phyloP scores from a whole-genome alignment of 257 asterid genomes.

The Solanum acaule region DNA sequence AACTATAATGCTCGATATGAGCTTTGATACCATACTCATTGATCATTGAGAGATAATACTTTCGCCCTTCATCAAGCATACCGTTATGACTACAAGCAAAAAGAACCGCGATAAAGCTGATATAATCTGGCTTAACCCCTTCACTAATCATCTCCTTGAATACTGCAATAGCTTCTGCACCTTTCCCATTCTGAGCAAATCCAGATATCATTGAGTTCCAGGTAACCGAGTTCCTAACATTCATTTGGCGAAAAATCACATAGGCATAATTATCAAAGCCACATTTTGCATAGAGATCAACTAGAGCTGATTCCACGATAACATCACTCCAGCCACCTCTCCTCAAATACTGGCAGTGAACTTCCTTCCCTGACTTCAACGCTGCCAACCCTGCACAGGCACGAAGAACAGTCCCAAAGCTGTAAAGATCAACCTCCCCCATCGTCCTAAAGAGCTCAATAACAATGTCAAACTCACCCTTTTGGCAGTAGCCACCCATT shows the following conservation, averaged over 20 bases:
- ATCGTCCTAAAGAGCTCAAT: conserved; percentile 42
- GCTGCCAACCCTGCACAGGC: conserved; percentile 86
- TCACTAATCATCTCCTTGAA: conserved; percentile 51
- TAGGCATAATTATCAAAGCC: conserved; percentile 61
- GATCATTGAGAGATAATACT: conserved; percentile 43
- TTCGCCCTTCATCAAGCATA: conserved; percentile 48
- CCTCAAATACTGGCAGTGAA: conserved; percentile 84
- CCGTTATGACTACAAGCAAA: conserved; percentile 92
- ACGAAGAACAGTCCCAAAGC: conserved; percentile 67
- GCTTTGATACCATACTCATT: conserved; percentile 35
- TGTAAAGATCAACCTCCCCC: conserved; percentile 54
- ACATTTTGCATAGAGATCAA: conserved; percentile 84
- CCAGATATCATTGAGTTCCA: conserved; percentile 96
- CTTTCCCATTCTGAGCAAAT: conserved; percentile 85
- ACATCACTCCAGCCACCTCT: conserved; percentile 76
- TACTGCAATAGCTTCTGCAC: conserved; percentile 47
- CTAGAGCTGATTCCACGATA: conserved; percentile 85
- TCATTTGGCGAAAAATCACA: conserved; percentile 52
- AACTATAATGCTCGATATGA: conserved; percentile 62
- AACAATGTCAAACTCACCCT: conserved; percentile 46
- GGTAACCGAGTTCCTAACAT: conserved; percentile 52
- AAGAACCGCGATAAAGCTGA: conserved; percentile 63
- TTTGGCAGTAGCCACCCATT: conserved; percentile 79
- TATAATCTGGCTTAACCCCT: conserved; percentile 48
- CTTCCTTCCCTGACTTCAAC: conserved; percentile 63